Base-by-base conservation (phyloP, 2,329 filamentous ascomycete genomes). In the Fusarium sp. region DNA sequence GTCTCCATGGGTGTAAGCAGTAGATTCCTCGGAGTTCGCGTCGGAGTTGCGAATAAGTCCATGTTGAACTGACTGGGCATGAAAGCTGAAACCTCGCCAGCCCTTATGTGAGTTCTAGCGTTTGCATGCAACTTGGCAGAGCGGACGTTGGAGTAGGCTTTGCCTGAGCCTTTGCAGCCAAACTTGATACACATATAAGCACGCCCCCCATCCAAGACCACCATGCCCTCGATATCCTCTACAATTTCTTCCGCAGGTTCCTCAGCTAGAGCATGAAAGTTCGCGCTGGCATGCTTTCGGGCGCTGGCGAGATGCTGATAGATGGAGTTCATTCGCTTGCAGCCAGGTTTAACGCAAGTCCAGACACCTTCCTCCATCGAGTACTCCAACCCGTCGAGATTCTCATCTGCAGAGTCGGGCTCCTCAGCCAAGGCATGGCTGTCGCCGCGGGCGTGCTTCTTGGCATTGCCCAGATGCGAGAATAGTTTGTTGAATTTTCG, bases 1-100 rank as follows among this genome's bases (percentile, higher is more conserved):
- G 61, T 38, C 5, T 75, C 62, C 9, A 69, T 58, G 2, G 74
- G 74, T 1, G 74, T 73, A 1, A 66, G 35, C 2, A 72, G 41
- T 0, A 65, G 22, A 3, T 56, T 39, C 5, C n/a, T 24, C 4
- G 35, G 38, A 3, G 22, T 28, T 5, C 11, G 24, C 1, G 42
- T 53, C 3, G 75, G 66, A 3, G 74, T 72, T 6, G 50, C 28
- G 13, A 61, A 56, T 1, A 30, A 28, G 11, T 18, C 35, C 35
- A 39, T 13, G 2, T 15, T 12, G 10, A 30, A 39, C 13, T 45
- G 63, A 13, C 24, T 26, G 2, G 69, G 30, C 32, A 45, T 42
- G 24, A n/a, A 59, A 36, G 24, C 8, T 1, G 8, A 15, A 13
- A 48, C 20, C 4, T 68, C 26, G 11, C 30, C 35, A 4, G 67